Conservation (phyloP, 106 monocot genomes). For the Platanthera guangdongensis region DNA sequence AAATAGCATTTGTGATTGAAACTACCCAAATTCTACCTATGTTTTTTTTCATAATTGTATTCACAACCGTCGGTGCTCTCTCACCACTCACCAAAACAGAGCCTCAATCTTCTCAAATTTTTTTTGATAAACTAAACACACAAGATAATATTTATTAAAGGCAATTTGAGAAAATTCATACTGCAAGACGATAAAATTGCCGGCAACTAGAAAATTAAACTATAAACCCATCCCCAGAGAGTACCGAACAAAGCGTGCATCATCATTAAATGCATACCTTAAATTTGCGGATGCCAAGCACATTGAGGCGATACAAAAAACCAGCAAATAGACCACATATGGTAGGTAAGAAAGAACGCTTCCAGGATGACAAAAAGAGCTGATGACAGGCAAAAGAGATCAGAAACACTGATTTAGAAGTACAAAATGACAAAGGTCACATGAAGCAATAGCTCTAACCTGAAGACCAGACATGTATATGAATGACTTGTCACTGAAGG, state of each 20-base stretch:
- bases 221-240: not conserved
- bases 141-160: no score
- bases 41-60: no score
- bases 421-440: not conserved
- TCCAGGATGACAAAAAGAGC: slow-evolving; percentile 87
- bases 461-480: slow-evolving; percentile 29
- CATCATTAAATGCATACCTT: slow-evolving; percentile 42
- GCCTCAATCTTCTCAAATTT: no score
- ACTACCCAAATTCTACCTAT: no score
- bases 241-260: not conserved
- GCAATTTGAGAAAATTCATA: no score
- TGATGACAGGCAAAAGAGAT: slow-evolving; percentile 15
- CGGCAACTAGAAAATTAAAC: not conserved
- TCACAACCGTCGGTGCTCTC: no score
- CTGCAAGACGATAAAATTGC: not conserved
- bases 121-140: no score
- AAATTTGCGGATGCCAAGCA: slow-evolving; percentile 57
- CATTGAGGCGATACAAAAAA: slow-evolving; percentile 56
- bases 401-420: not conserved
- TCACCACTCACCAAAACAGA: no score
- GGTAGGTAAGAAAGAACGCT: slow-evolving; percentile 77
- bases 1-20: no score
- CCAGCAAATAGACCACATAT: slow-evolving; percentile 83
- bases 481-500: slow-evolving; percentile 25
- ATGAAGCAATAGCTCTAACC: slow-evolving; percentile 5